phyloP scores from a whole-genome alignment of 192 early-diverging fungal genomes.

The Coemansia sp. region DNA sequence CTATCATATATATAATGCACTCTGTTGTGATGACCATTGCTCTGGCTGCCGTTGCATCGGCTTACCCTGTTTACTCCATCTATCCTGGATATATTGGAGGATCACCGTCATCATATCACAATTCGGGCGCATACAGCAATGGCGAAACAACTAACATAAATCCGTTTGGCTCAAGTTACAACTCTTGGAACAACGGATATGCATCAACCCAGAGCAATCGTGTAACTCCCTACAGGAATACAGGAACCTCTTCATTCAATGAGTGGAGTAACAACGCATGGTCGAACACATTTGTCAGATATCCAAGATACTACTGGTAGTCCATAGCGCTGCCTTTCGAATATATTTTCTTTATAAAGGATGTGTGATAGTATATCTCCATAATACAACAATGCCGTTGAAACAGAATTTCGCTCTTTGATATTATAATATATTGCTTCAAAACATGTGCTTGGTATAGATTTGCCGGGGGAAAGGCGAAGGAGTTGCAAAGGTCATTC shows the following conservation, averaged over 20 bases:
- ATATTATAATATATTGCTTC: background rate
- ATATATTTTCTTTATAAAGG: background rate
- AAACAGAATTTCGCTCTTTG: too few species aligned
- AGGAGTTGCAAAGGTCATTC: too few species aligned
- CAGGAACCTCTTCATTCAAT: slow-evolving; percentile 23
- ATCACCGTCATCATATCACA: slow-evolving; percentile 23
- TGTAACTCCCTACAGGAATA: slow-evolving; percentile 14
- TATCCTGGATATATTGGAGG: slow-evolving; percentile 19
- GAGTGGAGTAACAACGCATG: slow-evolving; percentile 43
- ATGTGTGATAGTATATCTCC: background rate
- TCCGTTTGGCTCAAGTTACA: slow-evolving; percentile 26
- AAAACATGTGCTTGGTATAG: background rate
- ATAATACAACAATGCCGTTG: too few species aligned
- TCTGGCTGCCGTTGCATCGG: background rate
- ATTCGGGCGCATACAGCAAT: slow-evolving; percentile 36
- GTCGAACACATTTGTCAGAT: slow-evolving; percentile 21
- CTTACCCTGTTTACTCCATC: slow-evolving; percentile 26
- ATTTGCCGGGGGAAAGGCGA: background rate
- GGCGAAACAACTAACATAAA: slow-evolving; percentile 17
- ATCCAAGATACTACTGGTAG: slow-evolving; percentile 24
- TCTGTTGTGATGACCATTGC: background rate
- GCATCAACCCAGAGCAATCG: slow-evolving; percentile 19
- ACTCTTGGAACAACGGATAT: slow-evolving; percentile 33
- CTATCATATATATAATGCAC: background rate
- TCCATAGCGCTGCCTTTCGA: background rate